These are phyloP conservation scores for Aquilaria agallochum DNA, from an alignment of 441 rosid genomes.

Conservation along the genomic window DNA sequence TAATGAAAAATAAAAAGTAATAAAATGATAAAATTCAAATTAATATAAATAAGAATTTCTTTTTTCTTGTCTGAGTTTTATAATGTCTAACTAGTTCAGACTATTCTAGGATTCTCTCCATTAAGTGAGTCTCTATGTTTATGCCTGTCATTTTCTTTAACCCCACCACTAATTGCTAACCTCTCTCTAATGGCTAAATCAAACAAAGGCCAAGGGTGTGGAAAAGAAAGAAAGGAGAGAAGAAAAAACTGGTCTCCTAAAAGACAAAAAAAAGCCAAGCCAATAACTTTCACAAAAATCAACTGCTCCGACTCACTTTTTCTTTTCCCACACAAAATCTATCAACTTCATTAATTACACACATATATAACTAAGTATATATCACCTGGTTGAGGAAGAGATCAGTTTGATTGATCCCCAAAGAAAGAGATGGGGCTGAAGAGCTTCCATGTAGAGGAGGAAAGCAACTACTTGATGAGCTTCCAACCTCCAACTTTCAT, in stretches of 20 bases:
- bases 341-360: conserved; percentile 27
- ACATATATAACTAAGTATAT: conserved; percentile 7
- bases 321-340: conserved; percentile 46
- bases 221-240: conserved; percentile 26
- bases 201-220: conserved; percentile 27
- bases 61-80: neutral
- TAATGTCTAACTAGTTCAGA: conserved; percentile 11
- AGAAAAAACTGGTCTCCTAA: conserved; percentile 32
- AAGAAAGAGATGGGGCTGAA: conserved; percentile 44
- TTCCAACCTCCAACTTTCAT: conserved; percentile 58
- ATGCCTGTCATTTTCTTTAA: conserved; percentile 45
- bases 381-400: neutral
- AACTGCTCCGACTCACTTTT: conserved; percentile 27
- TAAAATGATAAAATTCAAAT: neutral
- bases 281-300: conserved; percentile 30
- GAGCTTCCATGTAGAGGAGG: conserved; percentile 41
- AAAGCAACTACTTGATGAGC: conserved; percentile 19
- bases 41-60: neutral
- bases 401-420: neutral
- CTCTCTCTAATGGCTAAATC: conserved; percentile 21
- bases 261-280: conserved; percentile 45
- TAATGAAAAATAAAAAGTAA: conserved; percentile 1
- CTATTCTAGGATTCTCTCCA: conserved; percentile 59
- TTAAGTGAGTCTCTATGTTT: conserved; percentile 20
- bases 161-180: conserved; percentile 57